phyloP scores from a whole-genome alignment of 192 early-diverging fungal species.

The Dimargaris xerosporica region DNA sequence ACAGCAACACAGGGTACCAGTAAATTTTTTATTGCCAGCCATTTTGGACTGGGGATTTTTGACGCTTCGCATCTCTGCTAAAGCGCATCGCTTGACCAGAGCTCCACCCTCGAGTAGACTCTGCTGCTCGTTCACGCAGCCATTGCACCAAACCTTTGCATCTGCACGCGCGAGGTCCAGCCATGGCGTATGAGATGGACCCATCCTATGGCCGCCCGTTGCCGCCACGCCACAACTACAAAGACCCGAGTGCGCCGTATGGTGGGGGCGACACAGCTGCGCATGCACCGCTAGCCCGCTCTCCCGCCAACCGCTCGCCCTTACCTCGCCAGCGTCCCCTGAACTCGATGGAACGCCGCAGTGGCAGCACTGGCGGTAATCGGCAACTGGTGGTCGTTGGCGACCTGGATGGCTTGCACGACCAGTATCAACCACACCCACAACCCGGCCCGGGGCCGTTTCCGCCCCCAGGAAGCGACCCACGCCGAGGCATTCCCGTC shows the following conservation, averaged over 20 bases:
- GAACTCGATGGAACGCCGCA: not conserved
- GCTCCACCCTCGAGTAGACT: too few relatives aligned
- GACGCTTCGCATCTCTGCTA: too few relatives aligned
- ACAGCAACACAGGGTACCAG: too few relatives aligned
- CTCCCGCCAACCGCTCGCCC: not conserved
- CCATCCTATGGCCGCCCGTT: not conserved
- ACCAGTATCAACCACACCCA: not conserved
- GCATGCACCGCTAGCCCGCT: not conserved
- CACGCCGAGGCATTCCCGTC: not conserved
- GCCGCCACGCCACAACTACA: not conserved
- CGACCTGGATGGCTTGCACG: not conserved
- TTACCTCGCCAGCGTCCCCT: not conserved
- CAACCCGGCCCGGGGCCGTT: not conserved
- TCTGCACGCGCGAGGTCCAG: not conserved
- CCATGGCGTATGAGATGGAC: not conserved
- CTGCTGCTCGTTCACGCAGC: too few relatives aligned
- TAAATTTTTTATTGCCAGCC: too few relatives aligned
- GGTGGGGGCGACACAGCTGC: too few relatives aligned
- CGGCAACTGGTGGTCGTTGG: conserved; percentile 1
- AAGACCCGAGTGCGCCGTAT: not conserved
- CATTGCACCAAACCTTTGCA: too few relatives aligned
- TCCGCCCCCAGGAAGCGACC: not conserved
- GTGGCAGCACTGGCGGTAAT: too few relatives aligned
- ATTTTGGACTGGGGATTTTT: too few relatives aligned
- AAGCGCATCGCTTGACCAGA: too few relatives aligned